A percentile compares a stretch with the other conserved stretches of the same genome.
These are phyloP conservation scores for Citropsis articulata DNA, from an alignment of 345 rosid species.

Conservation along the genomic window DNA sequence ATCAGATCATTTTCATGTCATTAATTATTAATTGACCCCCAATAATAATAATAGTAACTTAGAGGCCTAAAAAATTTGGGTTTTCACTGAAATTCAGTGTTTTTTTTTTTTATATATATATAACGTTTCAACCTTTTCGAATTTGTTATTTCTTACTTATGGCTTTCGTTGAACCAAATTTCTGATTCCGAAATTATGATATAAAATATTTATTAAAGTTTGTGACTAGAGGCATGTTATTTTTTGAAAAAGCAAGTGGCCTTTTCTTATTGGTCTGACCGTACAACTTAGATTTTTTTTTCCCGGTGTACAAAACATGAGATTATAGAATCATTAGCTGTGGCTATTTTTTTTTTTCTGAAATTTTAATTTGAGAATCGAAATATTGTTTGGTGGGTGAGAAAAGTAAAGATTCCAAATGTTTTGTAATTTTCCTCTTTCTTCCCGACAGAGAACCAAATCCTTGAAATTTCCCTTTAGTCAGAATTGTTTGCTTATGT, in stretches of 20 bases:
- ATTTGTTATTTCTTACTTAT: too few relatives aligned
- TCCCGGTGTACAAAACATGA: not conserved
- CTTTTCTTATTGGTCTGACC: not conserved
- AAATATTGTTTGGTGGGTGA: constrained; percentile 19
- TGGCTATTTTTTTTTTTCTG: not conserved
- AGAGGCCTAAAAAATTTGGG: too few relatives aligned
- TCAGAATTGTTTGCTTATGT: not conserved
- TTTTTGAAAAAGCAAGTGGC: too few relatives aligned
- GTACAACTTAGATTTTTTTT: not conserved
- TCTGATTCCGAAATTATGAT: too few relatives aligned
- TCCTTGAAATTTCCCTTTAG: constrained; percentile 15
- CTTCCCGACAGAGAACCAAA: constrained; percentile 48
- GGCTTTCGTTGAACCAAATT: too few relatives aligned
- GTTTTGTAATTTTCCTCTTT: constrained; percentile 62
- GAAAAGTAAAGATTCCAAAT: constrained; percentile 58
- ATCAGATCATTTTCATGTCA: not conserved
- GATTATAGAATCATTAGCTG: not conserved
- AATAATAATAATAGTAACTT: not conserved
- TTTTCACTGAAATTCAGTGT: too few relatives aligned
- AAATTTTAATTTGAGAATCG: not conserved
- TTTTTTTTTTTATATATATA: too few relatives aligned
- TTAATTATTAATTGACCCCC: not conserved
- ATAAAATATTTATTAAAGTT: too few relatives aligned
- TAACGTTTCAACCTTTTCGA: too few relatives aligned
- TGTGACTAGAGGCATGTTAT: too few relatives aligned